phyloP scores from a whole-genome alignment of 345 rosid species.

The Erodium maritimum region DNA sequence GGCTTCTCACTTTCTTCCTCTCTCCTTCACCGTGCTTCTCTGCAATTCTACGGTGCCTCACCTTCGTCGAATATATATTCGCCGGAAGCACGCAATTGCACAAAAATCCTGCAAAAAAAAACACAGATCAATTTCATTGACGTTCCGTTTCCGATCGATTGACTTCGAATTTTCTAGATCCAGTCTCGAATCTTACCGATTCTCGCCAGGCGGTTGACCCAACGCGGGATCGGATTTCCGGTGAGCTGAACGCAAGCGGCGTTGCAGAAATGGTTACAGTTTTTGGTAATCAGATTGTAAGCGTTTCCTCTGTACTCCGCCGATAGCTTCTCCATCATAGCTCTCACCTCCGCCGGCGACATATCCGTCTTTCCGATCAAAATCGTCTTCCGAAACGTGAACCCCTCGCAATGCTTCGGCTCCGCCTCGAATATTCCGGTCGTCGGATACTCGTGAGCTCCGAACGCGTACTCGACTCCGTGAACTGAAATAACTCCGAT shows the following conservation, averaged over 20 bases:
- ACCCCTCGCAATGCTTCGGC: conserved; percentile 87
- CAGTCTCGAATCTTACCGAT: conserved; percentile 49
- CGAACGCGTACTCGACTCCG: conserved; percentile 88
- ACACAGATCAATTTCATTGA: not conserved
- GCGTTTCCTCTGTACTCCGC: conserved; percentile 65
- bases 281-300: conserved; percentile 81
- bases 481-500: conserved; percentile 41
- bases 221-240: conserved; percentile 77
- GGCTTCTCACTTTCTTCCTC: conserved; percentile 46
- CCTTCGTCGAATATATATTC: conserved; percentile 50
- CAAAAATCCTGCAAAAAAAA: conserved; percentile 43
- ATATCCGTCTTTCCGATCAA: conserved; percentile 84
- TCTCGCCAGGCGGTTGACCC: conserved; percentile 96
- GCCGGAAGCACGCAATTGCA: conserved; percentile 92
- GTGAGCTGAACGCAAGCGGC: conserved; percentile 66
- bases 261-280: conserved; percentile 95
- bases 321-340: conserved; percentile 71
- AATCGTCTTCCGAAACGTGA: conserved; percentile 71
- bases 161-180: no score
- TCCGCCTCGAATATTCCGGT: conserved; percentile 92
- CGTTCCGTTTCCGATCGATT: no score
- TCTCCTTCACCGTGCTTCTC: conserved; percentile 52
- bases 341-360: conserved; percentile 49
- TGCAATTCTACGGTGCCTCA: conserved; percentile 44
- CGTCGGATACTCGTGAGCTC: conserved; percentile 89